Evolutionary conservation across 495 filamentous ascomycete species (phyloP).

Genomic region (Trichoderma erinaceum): DNA sequence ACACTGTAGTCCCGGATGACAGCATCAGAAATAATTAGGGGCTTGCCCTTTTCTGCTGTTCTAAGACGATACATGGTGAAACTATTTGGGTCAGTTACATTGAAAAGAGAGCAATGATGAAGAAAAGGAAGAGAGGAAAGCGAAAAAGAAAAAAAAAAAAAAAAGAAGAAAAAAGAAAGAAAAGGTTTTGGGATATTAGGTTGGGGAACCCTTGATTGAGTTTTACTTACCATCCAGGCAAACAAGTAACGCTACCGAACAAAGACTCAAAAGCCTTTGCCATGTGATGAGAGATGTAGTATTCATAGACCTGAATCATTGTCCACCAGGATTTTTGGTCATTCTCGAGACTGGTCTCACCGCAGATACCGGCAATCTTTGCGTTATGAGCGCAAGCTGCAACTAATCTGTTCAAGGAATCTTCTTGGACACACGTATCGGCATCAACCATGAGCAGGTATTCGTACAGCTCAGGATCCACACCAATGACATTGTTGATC

Average conservation of each 20-base stretch:
- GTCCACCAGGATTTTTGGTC: slow-evolving; percentile 95
- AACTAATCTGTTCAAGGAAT: slow-evolving; percentile 87
- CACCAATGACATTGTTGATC: slow-evolving; percentile 97
- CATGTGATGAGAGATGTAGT: slow-evolving; percentile 93
- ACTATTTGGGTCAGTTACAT: slow-evolving; percentile 47
- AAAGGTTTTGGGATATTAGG: too few species aligned
- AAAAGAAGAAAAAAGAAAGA: too few species aligned
- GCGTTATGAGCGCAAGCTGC: slow-evolving; percentile 90
- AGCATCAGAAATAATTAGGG: slow-evolving; percentile 83
- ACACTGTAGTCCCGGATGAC: slow-evolving; percentile 84
- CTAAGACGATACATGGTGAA: slow-evolving; percentile 98
- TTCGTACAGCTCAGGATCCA: slow-evolving; percentile 95
- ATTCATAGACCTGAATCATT: slow-evolving; percentile 99
- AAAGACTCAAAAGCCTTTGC: slow-evolving; percentile 93
- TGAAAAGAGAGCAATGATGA: not conserved
- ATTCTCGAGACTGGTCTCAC: slow-evolving; percentile 93
- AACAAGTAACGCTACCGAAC: slow-evolving; percentile 92
- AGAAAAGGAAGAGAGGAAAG: too few species aligned
- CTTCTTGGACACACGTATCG: slow-evolving; percentile 90
- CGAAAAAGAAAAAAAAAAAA: too few species aligned
- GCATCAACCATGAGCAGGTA: slow-evolving; percentile 97
- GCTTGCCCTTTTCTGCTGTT: slow-evolving; percentile 84
- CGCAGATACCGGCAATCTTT: slow-evolving; percentile 95
- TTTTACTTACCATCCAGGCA: slow-evolving; percentile 86
- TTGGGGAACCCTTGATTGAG: too few species aligned